Evolutionary conservation across 2,329 filamentous ascomycete species (phyloP).

Genomic region (Aspergillus bombycis): DNA sequence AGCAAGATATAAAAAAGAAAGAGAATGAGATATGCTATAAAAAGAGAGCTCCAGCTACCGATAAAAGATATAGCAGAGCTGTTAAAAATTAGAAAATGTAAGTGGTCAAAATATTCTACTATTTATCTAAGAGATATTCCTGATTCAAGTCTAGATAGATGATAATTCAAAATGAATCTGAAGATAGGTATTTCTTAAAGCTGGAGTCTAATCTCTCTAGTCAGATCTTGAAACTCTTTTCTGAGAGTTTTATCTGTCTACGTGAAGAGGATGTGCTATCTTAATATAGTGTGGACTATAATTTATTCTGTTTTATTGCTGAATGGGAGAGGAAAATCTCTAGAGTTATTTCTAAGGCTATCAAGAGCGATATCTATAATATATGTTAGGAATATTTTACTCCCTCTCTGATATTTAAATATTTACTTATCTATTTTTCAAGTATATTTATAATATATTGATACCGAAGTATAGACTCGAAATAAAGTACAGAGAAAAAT

Average conservation of each 20-base stretch:
- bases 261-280: not conserved
- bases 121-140: not conserved
- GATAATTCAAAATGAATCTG: not conserved
- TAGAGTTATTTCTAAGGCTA: no score
- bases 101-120: not conserved
- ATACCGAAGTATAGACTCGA: no score
- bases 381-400: no score
- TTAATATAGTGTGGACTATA: conserved; percentile 6
- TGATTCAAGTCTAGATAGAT: conserved; percentile 11
- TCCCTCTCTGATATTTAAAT: no score
- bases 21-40: not conserved
- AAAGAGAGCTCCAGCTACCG: not conserved
- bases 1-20: not conserved
- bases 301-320: conserved; percentile 10
- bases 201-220: no score
- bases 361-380: no score
- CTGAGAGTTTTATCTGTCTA: not conserved
- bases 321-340: not conserved
- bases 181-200: no score
- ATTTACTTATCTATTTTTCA: no score
- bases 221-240: no score
- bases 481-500: no score
- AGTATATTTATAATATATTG: no score
- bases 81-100: conserved; percentile 3
- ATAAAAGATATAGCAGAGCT: conserved; percentile 3